Conservation (phyloP, 768 basidiomycete genomes). For the Calocybe cyanea region DNA sequence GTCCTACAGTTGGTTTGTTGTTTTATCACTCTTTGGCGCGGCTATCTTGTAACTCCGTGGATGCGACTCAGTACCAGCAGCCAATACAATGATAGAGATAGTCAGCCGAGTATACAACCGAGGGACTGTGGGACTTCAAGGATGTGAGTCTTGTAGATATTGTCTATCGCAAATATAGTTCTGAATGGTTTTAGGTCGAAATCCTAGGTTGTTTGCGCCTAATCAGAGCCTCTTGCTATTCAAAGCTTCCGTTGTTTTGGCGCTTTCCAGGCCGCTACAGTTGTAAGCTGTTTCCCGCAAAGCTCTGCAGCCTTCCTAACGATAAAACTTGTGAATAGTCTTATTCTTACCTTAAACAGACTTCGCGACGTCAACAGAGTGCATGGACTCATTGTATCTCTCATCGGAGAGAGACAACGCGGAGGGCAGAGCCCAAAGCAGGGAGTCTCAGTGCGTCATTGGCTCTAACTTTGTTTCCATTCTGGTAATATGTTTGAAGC, state of each 20-base stretch:
- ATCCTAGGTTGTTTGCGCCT: conserved; percentile 1
- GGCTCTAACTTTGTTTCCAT: neutral
- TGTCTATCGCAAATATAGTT: too few relatives aligned
- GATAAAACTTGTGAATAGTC: neutral
- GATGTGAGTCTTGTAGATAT: conserved; percentile 3
- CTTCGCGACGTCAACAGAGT: conserved; percentile 2
- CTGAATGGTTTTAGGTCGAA: conserved; percentile 2
- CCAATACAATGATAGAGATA: conserved; percentile 9
- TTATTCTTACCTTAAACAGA: conserved; percentile 1
- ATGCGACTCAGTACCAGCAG: conserved; percentile 5
- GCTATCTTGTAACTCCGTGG: neutral
- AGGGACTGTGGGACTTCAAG: conserved; percentile 5
- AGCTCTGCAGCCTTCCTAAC: neutral
- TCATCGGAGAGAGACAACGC: neutral
- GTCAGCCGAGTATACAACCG: conserved; percentile 14
- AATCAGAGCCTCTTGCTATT: neutral
- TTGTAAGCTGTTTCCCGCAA: conserved; percentile 1
- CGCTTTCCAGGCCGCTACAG: neutral
- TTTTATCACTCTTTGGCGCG: too few relatives aligned
- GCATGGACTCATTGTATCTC: neutral
- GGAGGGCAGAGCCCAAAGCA: neutral
- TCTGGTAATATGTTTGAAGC: neutral
- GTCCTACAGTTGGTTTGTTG: neutral
- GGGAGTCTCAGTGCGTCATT: neutral
- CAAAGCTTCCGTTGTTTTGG: neutral